Percentiles rank a stretch among this genome's conserved stretches.
These are phyloP conservation scores for Rhynchosporium agropyri DNA, from an alignment of 2,329 filamentous ascomycete genomes.

Conservation along the genomic window DNA sequence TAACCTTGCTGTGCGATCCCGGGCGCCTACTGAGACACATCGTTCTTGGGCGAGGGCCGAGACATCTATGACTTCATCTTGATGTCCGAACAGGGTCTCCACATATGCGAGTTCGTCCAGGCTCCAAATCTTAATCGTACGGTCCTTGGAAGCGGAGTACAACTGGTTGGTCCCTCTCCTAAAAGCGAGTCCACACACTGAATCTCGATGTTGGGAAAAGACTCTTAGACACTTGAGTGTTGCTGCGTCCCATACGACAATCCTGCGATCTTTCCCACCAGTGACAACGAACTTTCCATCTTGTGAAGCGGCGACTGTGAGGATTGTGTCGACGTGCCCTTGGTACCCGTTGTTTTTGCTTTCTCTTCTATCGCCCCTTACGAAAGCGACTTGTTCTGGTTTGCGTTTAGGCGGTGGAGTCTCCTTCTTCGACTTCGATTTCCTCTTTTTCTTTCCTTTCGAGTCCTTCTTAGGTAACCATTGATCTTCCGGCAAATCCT, in stretches of 20 bases:
- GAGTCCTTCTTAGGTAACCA: conserved; percentile 52
- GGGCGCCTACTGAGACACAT: conserved; percentile 85
- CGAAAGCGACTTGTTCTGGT: conserved; percentile 64
- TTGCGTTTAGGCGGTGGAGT: conserved; percentile 60
- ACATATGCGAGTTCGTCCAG: conserved; percentile 90
- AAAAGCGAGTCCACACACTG: conserved; percentile 83
- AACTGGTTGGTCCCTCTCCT: conserved; percentile 86
- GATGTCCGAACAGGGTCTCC: conserved; percentile 94
- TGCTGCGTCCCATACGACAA: conserved; percentile 86
- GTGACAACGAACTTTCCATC: conserved; percentile 92
- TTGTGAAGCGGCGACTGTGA: conserved; percentile 82
- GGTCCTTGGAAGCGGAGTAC: conserved; percentile 87
- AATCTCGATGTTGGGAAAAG: conserved; percentile 89
- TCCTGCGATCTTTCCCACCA: conserved; percentile 78
- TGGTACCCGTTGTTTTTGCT: conserved; percentile 66
- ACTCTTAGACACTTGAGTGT: conserved; percentile 78
- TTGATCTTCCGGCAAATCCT: conserved; percentile 63
- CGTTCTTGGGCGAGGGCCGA: conserved; percentile 82
- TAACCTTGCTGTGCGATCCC: conserved; percentile 86
- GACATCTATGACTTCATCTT: conserved; percentile 85
- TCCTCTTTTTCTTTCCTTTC: conserved; percentile 46
- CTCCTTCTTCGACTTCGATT: conserved; percentile 59
- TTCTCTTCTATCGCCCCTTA: conserved; percentile 63
- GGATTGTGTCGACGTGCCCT: conserved; percentile 78
- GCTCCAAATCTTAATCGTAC: conserved; percentile 95